These are phyloP conservation scores for Eucalyptus marginata DNA, from an alignment of 345 rosid genomes.

Conservation along the genomic window DNA sequence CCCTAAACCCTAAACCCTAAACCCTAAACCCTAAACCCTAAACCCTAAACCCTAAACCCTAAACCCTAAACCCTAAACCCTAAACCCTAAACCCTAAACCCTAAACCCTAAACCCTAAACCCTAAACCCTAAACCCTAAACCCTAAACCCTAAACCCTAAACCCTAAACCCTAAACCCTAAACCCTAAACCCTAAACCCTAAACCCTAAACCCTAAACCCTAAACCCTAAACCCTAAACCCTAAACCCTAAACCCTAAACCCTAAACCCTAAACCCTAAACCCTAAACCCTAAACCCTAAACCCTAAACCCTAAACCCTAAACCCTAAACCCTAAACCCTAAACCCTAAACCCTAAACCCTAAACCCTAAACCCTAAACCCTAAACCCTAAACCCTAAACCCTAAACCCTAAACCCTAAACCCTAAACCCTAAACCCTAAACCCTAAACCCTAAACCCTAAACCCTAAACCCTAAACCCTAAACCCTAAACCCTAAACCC, in stretches of 20 bases:
- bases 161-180: conserved; percentile 1
- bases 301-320: conserved; percentile 3
- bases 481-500: neutral
- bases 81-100: no score
- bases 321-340: conserved; percentile 1
- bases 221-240: neutral
- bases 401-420: neutral
- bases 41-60: no score
- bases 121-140: neutral
- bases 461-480: neutral
- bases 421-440: neutral
- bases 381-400: neutral
- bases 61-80: no score
- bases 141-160: neutral
- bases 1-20: no score
- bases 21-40: no score
- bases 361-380: conserved; percentile 1
- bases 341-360: neutral
- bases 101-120: no score
- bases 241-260: neutral
- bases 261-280: neutral
- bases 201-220: neutral
- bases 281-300: neutral
- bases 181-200: neutral
- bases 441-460: conserved; percentile 1